These are phyloP conservation scores for Fusarium burgessii DNA, from an alignment of 2,329 filamentous ascomycete species.

Conservation along the genomic window DNA sequence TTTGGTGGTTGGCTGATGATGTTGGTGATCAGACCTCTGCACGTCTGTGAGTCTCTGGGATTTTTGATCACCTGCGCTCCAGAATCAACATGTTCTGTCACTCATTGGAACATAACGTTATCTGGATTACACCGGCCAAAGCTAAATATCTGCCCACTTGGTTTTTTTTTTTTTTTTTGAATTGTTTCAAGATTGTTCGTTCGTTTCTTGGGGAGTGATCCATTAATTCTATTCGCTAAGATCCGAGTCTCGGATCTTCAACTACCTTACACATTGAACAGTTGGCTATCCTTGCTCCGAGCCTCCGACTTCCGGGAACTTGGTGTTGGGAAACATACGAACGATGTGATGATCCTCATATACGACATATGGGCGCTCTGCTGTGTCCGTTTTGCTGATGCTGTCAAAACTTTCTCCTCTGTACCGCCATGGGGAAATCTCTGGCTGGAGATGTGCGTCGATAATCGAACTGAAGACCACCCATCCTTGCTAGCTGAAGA, in stretches of 20 bases:
- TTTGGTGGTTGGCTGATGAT: slow-evolving; percentile 1
- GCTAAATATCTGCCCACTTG: not conserved
- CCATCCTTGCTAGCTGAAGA: slow-evolving; percentile 26
- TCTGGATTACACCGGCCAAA: not conserved
- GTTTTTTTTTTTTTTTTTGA: not conserved
- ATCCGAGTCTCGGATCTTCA: slow-evolving; percentile 25
- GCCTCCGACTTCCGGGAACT: slow-evolving; percentile 9
- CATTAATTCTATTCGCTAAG: slow-evolving; percentile 14
- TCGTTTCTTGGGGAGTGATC: not conserved
- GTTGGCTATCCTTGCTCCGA: slow-evolving; percentile 16
- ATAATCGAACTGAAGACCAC: not conserved
- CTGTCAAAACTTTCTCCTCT: not conserved
- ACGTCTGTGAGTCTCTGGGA: not conserved
- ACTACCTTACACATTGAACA: not conserved
- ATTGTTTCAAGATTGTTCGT: slow-evolving; percentile 1
- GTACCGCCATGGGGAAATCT: not conserved
- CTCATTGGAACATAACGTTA: not conserved
- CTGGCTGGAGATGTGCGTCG: not conserved
- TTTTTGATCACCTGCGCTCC: slow-evolving; percentile 2
- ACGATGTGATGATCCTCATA: slow-evolving; percentile 21
- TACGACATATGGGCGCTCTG: slow-evolving; percentile 11
- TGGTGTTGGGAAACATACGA: not conserved
- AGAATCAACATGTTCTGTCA: not conserved
- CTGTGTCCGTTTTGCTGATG: slow-evolving; percentile 8
- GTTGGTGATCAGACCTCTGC: slow-evolving; percentile 29